These are phyloP conservation scores for Arxiozyma slooffiae DNA, from an alignment of 1,139 yeast genomes.

Conservation along the genomic window DNA sequence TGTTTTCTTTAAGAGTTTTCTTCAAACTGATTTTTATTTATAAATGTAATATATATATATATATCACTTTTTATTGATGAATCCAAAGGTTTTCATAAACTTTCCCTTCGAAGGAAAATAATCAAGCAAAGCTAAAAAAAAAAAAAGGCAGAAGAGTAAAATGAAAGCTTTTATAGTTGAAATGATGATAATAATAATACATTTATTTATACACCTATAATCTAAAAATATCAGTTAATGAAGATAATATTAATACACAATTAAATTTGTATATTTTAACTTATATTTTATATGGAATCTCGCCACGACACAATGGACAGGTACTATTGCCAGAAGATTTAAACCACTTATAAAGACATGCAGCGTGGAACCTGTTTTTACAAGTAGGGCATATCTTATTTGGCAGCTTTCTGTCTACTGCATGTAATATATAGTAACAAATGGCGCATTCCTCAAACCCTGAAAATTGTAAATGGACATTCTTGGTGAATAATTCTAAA, in stretches of 20 bases:
- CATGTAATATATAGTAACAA: slow-evolving; percentile 80
- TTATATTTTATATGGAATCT: slow-evolving; percentile 45
- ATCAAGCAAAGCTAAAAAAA: too few species aligned
- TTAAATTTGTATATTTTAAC: neutral
- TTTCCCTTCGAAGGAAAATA: too few species aligned
- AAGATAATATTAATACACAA: too few species aligned
- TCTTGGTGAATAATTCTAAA: slow-evolving; percentile 68
- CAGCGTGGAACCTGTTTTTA: slow-evolving; percentile 91
- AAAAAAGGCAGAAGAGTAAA: neutral
- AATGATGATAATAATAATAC: too few species aligned
- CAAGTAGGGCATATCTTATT: slow-evolving; percentile 83
- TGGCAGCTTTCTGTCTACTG: slow-evolving; percentile 82
- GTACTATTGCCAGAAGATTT: slow-evolving; percentile 85
- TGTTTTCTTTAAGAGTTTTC: slow-evolving; percentile 44
- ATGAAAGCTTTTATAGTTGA: neutral
- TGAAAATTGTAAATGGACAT: slow-evolving; percentile 72
- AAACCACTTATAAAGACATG: slow-evolving; percentile 95
- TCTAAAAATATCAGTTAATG: neutral
- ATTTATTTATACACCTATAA: too few species aligned
- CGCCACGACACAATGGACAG: slow-evolving; percentile 87
- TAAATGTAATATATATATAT: too few species aligned
- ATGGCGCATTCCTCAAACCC: slow-evolving; percentile 97
- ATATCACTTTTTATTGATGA: too few species aligned
- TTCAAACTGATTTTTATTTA: too few species aligned
- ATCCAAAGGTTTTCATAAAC: too few species aligned